A percentile compares a stretch with the other conserved stretches of the same genome.
phyloP scores from a whole-genome alignment of 305 asterid genomes.

The Rubia balearica region DNA sequence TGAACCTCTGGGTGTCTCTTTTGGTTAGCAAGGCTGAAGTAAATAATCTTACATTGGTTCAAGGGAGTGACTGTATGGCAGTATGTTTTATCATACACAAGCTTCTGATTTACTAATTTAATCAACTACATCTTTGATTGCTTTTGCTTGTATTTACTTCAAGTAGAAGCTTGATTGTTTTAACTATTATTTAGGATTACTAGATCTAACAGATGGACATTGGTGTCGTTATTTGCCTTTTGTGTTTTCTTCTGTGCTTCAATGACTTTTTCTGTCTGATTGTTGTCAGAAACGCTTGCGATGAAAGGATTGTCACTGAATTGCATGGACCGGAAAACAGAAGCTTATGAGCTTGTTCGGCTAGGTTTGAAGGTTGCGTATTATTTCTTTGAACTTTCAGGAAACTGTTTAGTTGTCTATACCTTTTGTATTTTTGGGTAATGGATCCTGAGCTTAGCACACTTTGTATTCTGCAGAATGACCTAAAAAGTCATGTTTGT shows the following conservation, averaged over 20 bases:
- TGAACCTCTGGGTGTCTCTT: not conserved
- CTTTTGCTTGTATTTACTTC: not conserved
- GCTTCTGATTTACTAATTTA: not conserved
- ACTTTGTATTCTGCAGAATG: slow-evolving; percentile 70
- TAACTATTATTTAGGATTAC: not conserved
- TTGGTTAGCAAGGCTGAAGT: not conserved
- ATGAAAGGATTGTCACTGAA: slow-evolving; percentile 97
- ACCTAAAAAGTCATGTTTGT: slow-evolving; percentile 98
- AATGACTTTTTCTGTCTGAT: slow-evolving; percentile 15
- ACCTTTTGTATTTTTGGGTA: slow-evolving; percentile 10
- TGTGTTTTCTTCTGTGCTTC: not conserved
- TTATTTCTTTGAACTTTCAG: slow-evolving; percentile 3
- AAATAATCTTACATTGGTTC: not conserved
- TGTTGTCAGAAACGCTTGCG: slow-evolving; percentile 75
- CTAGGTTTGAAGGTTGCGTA: slow-evolving; percentile 67
- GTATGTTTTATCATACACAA: not conserved
- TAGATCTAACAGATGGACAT: not conserved
- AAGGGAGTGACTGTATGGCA: not conserved
- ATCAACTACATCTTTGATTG: not conserved
- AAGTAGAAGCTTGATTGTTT: not conserved
- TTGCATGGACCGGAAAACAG: slow-evolving; percentile 96
- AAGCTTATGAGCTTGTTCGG: slow-evolving; percentile 97
- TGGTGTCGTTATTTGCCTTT: not conserved
- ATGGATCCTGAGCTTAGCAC: slow-evolving; percentile 13
- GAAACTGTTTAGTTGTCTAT: not conserved